Percentiles rank a stretch among this genome's conserved stretches.
These are phyloP conservation scores for Irpex lacteus DNA, from an alignment of 1,284 basidiomycete genomes.

Conservation along the genomic window DNA sequence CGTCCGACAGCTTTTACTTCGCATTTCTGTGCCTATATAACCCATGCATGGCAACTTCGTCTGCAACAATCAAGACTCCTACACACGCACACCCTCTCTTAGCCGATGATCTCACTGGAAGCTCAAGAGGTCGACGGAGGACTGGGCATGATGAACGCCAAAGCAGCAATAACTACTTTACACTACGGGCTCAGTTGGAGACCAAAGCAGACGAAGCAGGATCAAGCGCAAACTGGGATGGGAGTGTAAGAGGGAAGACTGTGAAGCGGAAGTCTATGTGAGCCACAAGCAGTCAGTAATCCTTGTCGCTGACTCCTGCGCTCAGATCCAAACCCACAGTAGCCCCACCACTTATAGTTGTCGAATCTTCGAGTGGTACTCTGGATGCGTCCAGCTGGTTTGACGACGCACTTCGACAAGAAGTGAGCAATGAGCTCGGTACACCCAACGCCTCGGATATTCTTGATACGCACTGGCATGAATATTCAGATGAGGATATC, in stretches of 20 bases:
- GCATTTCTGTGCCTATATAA: neutral
- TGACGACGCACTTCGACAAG: constrained; percentile 16
- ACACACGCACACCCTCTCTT: constrained; percentile 67
- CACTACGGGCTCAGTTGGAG: constrained; percentile 58
- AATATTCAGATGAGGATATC: constrained; percentile 69
- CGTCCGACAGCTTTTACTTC: neutral
- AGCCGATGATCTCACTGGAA: constrained; percentile 40
- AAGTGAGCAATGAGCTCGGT: neutral
- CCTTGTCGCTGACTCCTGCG: neutral
- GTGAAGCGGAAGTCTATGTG: constrained; percentile 28
- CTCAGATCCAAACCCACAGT: constrained; percentile 1
- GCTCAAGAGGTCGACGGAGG: constrained; percentile 42
- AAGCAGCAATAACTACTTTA: constrained; percentile 50
- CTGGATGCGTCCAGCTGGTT: constrained; percentile 15
- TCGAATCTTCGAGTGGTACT: constrained; percentile 46
- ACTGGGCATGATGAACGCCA: constrained; percentile 30
- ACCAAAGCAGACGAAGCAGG: constrained; percentile 31
- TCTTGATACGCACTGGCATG: constrained; percentile 65
- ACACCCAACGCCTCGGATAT: constrained; percentile 36
- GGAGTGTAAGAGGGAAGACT: constrained; percentile 51
- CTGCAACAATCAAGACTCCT: constrained; percentile 35
- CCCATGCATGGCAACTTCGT: neutral
- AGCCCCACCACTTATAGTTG: constrained; percentile 53
- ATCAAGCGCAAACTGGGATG: constrained; percentile 50
- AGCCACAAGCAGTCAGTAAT: constrained; percentile 7